These are phyloP conservation scores for Fusarium pilosicola DNA, from an alignment of 2,329 filamentous ascomycete genomes.

Conservation along the genomic window DNA sequence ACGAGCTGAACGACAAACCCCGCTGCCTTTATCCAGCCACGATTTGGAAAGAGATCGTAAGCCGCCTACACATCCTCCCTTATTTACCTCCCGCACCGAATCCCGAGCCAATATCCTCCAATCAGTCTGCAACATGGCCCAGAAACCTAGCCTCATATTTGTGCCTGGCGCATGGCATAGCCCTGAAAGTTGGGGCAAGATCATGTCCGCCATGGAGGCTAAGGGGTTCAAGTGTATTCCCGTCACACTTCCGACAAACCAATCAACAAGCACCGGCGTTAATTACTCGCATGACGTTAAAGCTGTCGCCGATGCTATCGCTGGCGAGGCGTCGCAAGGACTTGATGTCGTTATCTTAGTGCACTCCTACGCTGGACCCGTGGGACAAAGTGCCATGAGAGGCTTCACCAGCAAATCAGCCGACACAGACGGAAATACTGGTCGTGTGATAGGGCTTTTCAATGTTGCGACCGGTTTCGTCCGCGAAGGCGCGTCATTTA, in stretches of 20 bases:
- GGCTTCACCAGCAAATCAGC: conserved; percentile 47
- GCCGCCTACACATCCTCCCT: neutral
- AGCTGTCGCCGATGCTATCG: conserved; percentile 50
- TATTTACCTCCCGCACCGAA: neutral
- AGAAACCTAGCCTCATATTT: conserved; percentile 53
- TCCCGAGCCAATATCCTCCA: no score
- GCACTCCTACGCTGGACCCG: conserved; percentile 61
- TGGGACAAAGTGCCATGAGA: conserved; percentile 58
- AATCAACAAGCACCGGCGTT: conserved; percentile 43
- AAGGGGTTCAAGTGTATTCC: conserved; percentile 48
- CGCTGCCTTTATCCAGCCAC: neutral
- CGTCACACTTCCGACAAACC: conserved; percentile 53
- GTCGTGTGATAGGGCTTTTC: conserved; percentile 56
- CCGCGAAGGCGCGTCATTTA: conserved; percentile 50
- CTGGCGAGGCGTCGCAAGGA: conserved; percentile 49
- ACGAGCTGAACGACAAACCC: conserved; percentile 28
- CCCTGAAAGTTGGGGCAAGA: conserved; percentile 50
- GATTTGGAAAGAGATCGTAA: neutral
- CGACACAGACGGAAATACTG: conserved; percentile 10
- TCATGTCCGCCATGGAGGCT: conserved; percentile 48
- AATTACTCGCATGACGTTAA: conserved; percentile 56
- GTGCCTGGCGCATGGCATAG: conserved; percentile 61
- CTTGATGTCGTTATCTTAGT: conserved; percentile 57
- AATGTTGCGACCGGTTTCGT: conserved; percentile 58
- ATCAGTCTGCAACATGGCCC: conserved; percentile 23